These are phyloP conservation scores for Leptographium radiaticola DNA, from an alignment of 2,329 filamentous ascomycete genomes.

Conservation along the genomic window DNA sequence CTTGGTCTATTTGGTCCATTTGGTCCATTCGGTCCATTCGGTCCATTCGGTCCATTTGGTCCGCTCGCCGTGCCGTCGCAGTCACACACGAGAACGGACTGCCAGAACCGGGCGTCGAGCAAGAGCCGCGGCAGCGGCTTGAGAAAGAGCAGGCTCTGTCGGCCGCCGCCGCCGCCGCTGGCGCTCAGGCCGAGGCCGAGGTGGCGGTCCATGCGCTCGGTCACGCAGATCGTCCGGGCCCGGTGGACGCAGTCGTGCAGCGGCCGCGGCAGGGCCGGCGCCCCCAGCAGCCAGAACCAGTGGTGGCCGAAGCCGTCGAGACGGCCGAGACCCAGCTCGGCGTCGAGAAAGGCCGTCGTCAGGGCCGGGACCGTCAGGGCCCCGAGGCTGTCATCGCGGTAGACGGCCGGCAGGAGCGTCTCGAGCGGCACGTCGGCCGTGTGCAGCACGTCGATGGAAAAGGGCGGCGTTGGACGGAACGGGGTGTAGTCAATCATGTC, in stretches of 20 bases:
- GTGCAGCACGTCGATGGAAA: conserved; percentile 8
- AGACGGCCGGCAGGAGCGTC: conserved; percentile 9
- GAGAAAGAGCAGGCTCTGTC: conserved; percentile 16
- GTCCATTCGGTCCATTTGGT: no score
- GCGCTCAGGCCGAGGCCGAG: conserved; percentile 14
- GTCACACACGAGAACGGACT: conserved; percentile 9
- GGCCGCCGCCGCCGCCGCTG: conserved; percentile 6
- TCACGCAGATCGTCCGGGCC: conserved; percentile 14
- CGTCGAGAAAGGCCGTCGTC: conserved; percentile 6
- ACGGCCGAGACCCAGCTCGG: conserved; percentile 11
- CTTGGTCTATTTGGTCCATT: no score
- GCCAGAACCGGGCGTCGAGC: conserved; percentile 19
- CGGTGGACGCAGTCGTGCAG: conserved; percentile 13
- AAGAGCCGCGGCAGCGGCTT: conserved; percentile 24
- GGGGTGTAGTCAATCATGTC: neutral
- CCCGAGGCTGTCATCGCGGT: conserved; percentile 5
- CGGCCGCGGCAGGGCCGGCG: conserved; percentile 12
- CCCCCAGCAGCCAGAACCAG: conserved; percentile 13
- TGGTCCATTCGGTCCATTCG: no score
- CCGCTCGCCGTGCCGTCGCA: neutral
- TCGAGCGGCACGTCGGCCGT: conserved; percentile 1
- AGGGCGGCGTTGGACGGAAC: conserved; percentile 2
- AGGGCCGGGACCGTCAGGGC: conserved; percentile 7
- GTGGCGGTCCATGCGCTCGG: conserved; percentile 20
- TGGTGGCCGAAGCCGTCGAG: conserved; percentile 11